Percentiles rank a stretch among this genome's conserved stretches.
Conservation (phyloP, 2,329 filamentous ascomycete species). For the Curvularia spicifera region DNA sequence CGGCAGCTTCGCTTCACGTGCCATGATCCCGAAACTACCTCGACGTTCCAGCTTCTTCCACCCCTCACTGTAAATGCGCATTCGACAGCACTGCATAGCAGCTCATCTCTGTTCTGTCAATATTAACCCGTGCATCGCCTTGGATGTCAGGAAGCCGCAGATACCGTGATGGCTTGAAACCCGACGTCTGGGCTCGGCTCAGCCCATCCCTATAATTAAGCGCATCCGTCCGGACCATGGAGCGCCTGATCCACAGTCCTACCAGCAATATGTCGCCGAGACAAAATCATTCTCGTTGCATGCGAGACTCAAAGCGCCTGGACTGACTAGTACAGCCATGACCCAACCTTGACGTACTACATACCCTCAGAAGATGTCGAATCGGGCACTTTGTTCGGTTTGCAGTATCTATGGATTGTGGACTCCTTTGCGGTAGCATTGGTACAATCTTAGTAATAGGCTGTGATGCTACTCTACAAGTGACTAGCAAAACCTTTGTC, state of each 20-base stretch:
- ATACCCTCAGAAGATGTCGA: not conserved
- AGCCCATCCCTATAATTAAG: not conserved
- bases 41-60: slow-evolving; percentile 13
- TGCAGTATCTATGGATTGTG: not conserved
- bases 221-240: not conserved
- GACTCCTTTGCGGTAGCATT: not conserved
- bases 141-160: not conserved
- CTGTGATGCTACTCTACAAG: not conserved
- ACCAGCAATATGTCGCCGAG: not conserved
- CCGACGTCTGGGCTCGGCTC: not conserved
- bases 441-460: not conserved
- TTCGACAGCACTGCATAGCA: not conserved
- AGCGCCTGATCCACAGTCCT: not conserved
- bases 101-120: not conserved
- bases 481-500: not conserved
- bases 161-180: not conserved
- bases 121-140: not conserved
- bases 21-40: slow-evolving; percentile 1
- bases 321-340: not conserved
- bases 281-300: not conserved
- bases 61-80: not conserved
- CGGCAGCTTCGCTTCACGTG: slow-evolving; percentile 13
- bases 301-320: not conserved
- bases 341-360: not conserved
- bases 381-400: not conserved